Base-by-base conservation (phyloP, 352 stramenopile genomes). In the Thalassiosira mediterranea region DNA sequence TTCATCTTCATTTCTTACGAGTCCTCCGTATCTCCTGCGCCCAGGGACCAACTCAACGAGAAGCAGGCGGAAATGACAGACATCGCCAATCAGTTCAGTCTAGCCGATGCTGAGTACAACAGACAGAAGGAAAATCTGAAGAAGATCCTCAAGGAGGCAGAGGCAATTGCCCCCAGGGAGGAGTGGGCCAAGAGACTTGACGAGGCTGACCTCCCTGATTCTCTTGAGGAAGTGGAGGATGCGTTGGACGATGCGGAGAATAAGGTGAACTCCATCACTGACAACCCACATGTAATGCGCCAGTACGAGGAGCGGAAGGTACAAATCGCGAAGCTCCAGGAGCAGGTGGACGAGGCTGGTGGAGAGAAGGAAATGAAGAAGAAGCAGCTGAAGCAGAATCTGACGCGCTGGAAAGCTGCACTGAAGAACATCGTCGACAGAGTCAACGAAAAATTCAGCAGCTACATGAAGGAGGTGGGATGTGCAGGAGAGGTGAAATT, bases 381-480 rank as follows among this genome's bases (percentile, higher is more conserved):
- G 13, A 47, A 49, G 8, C 49, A 86, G 42, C 57, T 94, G 15
- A 40, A 86, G 31, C 17, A 56, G 7, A 85, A 88, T 19, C 54
- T 60, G 7, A 15, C 65, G 32, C 57, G 58, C 21, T 94, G 83
- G 80, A 37, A 86, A 28, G 40, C 62, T 23, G 17, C 60, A 28
- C 64, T 94, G 13, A 57, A 56, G 10, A 78, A 87, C 46, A 73
- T 79, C 46, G 53, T 93, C n/a, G 17, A 67, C 3, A 70, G 81
- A 60, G 64, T 92, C 13, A 87, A 90, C 53, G 40, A n/a, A 1
- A 74, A 79, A 15, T 94, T 95, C 71, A 74, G 63, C n/a, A 62
- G 51, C 5, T 94, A 92, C 60, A 94, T 92, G 86, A 66, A 74
- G 19, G 87, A 94, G 68, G 70, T 92, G 34, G 81, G 79, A 28